phyloP scores from a whole-genome alignment of 805 yeast species.

The Saturnispora sekii region DNA sequence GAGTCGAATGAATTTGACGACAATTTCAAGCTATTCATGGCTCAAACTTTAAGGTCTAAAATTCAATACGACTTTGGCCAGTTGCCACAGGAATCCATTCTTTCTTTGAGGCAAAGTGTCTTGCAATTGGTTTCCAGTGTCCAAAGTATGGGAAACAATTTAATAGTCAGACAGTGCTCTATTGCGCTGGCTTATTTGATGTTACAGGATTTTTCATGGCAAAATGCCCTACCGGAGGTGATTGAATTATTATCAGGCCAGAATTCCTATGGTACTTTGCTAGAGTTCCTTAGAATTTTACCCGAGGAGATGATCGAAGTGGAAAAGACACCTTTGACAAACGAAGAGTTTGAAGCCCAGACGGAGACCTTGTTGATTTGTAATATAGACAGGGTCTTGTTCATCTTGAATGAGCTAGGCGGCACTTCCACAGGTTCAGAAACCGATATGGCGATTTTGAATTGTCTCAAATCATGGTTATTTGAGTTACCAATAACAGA shows the following conservation, averaged over 20 bases:
- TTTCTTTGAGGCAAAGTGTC: conserved; percentile 58
- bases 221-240: conserved; percentile 58
- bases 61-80: conserved; percentile 79
- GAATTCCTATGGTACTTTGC: conserved; percentile 36
- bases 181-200: conserved; percentile 76
- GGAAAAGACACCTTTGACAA: conserved; percentile 67
- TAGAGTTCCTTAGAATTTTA: conserved; percentile 75
- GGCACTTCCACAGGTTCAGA: conserved; percentile 20
- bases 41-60: conserved; percentile 84
- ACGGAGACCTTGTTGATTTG: conserved; percentile 51
- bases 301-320: conserved; percentile 87
- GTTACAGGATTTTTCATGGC: conserved; percentile 70
- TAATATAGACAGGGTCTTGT: conserved; percentile 61
- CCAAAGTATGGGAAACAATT: conserved; percentile 23
- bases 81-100: conserved; percentile 48
- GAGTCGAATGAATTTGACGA: conserved; percentile 24
- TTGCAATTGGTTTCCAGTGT: conserved; percentile 39
- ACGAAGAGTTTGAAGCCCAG: conserved; percentile 65
- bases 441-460: conserved; percentile 42
- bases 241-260: conserved; percentile 37
- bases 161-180: conserved; percentile 75
- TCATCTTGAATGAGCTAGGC: conserved; percentile 47
- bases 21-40: conserved; percentile 70
- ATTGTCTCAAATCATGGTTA: conserved; percentile 85
- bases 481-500: conserved; percentile 70